Percentiles rank a stretch among this genome's conserved stretches.
phyloP scores from a whole-genome alignment of 1,284 basidiomycete genomes.

The Boletus semigastroideus region DNA sequence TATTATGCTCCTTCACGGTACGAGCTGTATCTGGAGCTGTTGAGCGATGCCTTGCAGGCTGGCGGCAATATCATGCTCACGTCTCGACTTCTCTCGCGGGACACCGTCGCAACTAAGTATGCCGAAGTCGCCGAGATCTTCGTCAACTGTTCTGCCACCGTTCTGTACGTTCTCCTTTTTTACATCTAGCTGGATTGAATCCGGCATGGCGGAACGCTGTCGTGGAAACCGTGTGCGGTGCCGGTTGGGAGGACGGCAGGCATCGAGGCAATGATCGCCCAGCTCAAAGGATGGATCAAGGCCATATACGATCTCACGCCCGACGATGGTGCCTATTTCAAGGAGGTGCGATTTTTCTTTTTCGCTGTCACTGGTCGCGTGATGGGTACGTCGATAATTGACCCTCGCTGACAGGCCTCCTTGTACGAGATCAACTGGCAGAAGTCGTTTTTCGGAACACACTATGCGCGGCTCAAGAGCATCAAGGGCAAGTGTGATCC shows the following conservation, averaged over 20 bases:
- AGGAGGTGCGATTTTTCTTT: conserved; percentile 38
- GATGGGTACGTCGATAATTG: conserved; percentile 32
- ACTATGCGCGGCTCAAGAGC: conserved; percentile 38
- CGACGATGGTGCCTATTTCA: conserved; percentile 40
- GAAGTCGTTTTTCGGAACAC: conserved; percentile 43
- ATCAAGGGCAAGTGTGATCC: conserved; percentile 49
- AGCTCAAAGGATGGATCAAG: conserved; percentile 15
- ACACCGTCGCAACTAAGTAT: conserved; percentile 30
- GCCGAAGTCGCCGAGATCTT: conserved; percentile 32
- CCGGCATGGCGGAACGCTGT: no score
- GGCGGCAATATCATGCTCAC: conserved; percentile 31
- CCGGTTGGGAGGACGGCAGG: no score
- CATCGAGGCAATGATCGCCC: no score
- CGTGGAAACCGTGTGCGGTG: no score
- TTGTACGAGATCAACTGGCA: conserved; percentile 40
- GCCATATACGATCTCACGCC: conserved; percentile 23
- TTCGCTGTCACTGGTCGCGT: no score
- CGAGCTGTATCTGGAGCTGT: conserved; percentile 22
- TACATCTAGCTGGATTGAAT: no score
- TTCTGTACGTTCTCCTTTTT: conserved; percentile 19
- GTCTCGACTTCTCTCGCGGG: conserved; percentile 38
- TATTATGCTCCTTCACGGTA: conserved; percentile 31
- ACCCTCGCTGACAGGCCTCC: conserved; percentile 36
- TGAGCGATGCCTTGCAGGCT: conserved; percentile 5
- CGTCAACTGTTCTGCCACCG: conserved; percentile 10